These are phyloP conservation scores for Achaetomiella virescens DNA, from an alignment of 495 filamentous ascomycete species.

Conservation along the genomic window DNA sequence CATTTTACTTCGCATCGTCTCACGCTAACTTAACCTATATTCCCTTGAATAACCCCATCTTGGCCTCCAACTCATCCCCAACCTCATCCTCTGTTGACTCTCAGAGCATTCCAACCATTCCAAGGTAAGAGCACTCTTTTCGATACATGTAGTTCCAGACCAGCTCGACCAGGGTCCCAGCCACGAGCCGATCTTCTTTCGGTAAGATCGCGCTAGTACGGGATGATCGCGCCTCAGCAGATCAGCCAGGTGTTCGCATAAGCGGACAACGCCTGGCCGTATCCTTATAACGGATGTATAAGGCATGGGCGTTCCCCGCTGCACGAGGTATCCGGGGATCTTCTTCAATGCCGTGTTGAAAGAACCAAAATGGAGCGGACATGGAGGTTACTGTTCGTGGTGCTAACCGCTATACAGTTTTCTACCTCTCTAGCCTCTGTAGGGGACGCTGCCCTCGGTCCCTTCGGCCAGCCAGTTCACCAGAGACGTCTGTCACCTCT, in stretches of 20 bases:
- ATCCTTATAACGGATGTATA: too few relatives aligned
- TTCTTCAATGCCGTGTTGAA: background rate
- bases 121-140: conserved; percentile 2
- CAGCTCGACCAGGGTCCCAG: background rate
- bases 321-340: too few relatives aligned
- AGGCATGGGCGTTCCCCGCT: too few relatives aligned
- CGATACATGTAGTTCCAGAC: background rate
- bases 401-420: conserved; percentile 10
- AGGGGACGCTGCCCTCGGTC: background rate
- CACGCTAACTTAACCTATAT: background rate
- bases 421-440: background rate
- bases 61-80: background rate
- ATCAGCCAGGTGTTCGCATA: background rate
- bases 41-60: background rate
- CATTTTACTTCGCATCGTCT: background rate
- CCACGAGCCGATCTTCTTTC: background rate
- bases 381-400: background rate
- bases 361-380: background rate
- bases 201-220: background rate
- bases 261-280: too few relatives aligned
- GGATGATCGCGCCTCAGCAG: background rate
- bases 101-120: background rate
- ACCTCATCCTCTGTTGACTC: background rate
- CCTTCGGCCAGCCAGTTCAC: background rate
- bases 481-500: background rate